These are phyloP conservation scores for Diaporthe nobilis DNA, from an alignment of 2,329 filamentous ascomycete species.

Conservation along the genomic window DNA sequence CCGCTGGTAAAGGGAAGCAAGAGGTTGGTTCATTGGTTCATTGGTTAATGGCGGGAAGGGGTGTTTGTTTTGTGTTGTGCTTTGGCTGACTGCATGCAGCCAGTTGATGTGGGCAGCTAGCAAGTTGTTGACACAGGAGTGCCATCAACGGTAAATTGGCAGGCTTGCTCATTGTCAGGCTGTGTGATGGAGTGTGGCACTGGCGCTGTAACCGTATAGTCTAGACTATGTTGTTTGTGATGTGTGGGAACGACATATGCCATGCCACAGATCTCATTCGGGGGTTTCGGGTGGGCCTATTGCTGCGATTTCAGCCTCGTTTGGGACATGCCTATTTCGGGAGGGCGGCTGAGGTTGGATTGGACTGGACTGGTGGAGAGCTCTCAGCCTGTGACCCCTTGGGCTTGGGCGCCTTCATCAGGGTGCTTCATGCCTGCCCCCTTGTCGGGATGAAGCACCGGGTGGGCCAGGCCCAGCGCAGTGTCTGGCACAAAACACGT, in stretches of 20 bases:
- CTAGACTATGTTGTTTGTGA: constrained; percentile 19
- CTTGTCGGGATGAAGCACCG: constrained; percentile 28
- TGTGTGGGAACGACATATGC: constrained; percentile 12
- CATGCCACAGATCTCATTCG: constrained; percentile 31
- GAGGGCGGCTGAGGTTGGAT: constrained; percentile 18
- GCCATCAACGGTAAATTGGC: not conserved
- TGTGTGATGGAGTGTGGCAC: not conserved
- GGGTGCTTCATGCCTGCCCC: constrained; percentile 19
- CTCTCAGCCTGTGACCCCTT: constrained; percentile 15
- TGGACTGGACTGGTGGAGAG: constrained; percentile 18
- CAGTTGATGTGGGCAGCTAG: not conserved
- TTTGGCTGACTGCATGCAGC: not conserved
- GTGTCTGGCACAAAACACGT: constrained; percentile 29
- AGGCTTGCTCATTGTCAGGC: not conserved
- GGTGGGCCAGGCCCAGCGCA: constrained; percentile 18
- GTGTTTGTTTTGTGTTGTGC: not conserved
- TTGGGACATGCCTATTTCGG: constrained; percentile 32
- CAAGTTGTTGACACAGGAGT: not conserved
- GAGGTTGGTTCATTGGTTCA: not conserved
- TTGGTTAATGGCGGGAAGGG: not conserved
- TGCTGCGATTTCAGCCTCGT: constrained; percentile 33
- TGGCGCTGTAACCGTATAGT: not conserved
- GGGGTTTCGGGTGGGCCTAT: constrained; percentile 33
- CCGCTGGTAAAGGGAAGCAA: not conserved
- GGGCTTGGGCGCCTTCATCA: constrained; percentile 15